phyloP scores from a whole-genome alignment of 163 green algal genomes.

The Coccomyxa subellipsoidea region DNA sequence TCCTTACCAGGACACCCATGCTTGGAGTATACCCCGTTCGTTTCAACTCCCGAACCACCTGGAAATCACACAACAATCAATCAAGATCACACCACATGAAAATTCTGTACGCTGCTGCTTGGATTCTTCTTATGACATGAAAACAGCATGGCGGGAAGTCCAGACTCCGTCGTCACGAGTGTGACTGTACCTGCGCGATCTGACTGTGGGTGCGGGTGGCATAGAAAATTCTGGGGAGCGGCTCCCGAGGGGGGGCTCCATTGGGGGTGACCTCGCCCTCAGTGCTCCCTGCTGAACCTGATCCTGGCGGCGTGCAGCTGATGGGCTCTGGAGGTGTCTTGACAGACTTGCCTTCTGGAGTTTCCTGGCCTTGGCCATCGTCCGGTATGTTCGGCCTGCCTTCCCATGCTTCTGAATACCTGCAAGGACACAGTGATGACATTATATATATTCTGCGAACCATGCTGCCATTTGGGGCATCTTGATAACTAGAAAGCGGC shows the following conservation, averaged over 20 bases:
- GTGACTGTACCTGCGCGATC: constrained; percentile 92
- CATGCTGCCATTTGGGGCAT: too few relatives aligned
- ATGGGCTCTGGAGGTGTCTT: neutral
- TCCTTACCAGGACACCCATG: constrained; percentile 76
- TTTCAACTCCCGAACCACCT: constrained; percentile 82
- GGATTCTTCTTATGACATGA: too few relatives aligned
- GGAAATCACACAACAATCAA: neutral
- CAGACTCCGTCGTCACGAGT: too few relatives aligned
- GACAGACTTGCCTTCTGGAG: neutral
- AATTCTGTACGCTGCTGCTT: too few relatives aligned
- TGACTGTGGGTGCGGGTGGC: constrained; percentile 92
- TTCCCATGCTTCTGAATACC: constrained; percentile 2
- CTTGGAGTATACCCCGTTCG: constrained; percentile 69
- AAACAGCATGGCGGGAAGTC: too few relatives aligned
- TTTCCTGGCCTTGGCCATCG: neutral
- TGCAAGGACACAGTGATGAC: neutral
- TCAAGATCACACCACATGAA: too few relatives aligned
- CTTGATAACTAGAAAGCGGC: too few relatives aligned
- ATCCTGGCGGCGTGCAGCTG: neutral
- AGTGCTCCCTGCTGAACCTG: neutral
- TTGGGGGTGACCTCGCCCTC: neutral
- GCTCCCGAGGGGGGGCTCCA: neutral
- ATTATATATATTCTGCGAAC: neutral
- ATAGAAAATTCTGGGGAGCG: constrained; percentile 81
- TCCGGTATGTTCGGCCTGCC: neutral